Base-by-base conservation (phyloP, 1,284 basidiomycete species). In the Phellopilus nigrolimitatus region DNA sequence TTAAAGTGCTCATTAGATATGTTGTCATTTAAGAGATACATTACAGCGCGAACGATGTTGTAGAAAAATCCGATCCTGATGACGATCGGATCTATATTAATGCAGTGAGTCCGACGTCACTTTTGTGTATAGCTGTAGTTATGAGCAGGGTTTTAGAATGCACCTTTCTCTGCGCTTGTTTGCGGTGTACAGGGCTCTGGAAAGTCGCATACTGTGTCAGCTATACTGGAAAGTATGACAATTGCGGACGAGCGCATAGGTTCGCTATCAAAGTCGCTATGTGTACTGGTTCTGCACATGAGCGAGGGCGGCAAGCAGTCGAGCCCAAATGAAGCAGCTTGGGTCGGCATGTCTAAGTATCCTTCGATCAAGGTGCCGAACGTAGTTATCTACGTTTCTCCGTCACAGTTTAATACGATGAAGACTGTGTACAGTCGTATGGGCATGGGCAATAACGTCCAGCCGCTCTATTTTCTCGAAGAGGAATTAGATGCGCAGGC, bases 211-310 rank as follows among this genome's bases (percentile, higher is more conserved):
- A 85, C 80, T 0, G 75, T 85, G 0, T 78, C 82, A 0, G 73
- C 82, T 0, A 66, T 87, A 1, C 62, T 87, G 0, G 84, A 87
- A 60, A 79, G 71, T 47, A 82, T 85, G 80, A 75, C 86, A n/a
- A 59, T 78, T 0, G 64, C 68, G 9, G 72, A 72, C 47, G 59
- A 68, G 1, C 60, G 71, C 0, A 73, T 79, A 28, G 84, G 84
- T 0, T 64, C 63, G 0, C 63, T 83, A 3, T 59, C 71, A 13
- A 79, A 76, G 48, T 68, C 81, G 0, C 70, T 87, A 0, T 73
- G 74, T 4, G 84, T 79, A 0, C 70, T 87, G 0, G 79, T 88
- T 2, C 72, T 87, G 3, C 82, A 86, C 59, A 82, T 80, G 44
- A 80, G 84, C 1, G 84, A 84, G 63, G 80, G 80, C 6, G 84